Evolutionary conservation across 1,139 yeast genomes (phyloP), one percentile per base, ranked within the genome.

Genomic region (Spencermartinsiella ligniputridi): DNA sequence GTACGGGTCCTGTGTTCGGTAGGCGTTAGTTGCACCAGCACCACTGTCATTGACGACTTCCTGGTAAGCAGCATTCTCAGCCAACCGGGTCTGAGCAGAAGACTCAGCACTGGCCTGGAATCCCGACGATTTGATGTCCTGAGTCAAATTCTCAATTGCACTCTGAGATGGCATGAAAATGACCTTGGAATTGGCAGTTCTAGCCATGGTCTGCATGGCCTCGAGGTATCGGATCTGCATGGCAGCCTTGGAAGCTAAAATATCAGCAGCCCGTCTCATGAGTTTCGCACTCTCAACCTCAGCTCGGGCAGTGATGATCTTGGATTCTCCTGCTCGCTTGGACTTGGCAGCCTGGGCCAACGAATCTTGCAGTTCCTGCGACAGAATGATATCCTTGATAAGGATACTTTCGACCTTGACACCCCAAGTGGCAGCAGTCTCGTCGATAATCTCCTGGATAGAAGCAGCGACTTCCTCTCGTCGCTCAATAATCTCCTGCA

Each of bases 191-290:
- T 76, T 75, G 2, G 86, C 70, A 35, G 74, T 60, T 56, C 70
- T 77, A 29, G 88, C 85, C 88, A 83, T 82, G 49, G 70, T 71
- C 64, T 81, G 87, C 78, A 83, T 79, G n/a, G 89, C 89, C 57
- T 83, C 90, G 63, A 83, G 72, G 62, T 83, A 83, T 63, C 90
- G 70, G 60, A 83, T 83, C 68, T 83, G 89, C 86, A 83, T 81
- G 29, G 89, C 90, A 3, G 88, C 80, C 55, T 81, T 80, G 35
- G 86, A 79, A 29, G 86, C 84, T 59, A 83, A 72, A 46, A 83
- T 81, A 62, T 83, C 88, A 40, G 89, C 87, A 22, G 89, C 88
- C 64, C 81, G 79, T 68, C 90, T 74, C 88, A 83, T 82, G 55
- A 81, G 73, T 62, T 81, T 81, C 46, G 89, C 88, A 58, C 80